Evolutionary conservation across 169 alveolate species (phyloP), one percentile per base, ranked within the genome.

Genomic region (Plasmodium adleri): DNA sequence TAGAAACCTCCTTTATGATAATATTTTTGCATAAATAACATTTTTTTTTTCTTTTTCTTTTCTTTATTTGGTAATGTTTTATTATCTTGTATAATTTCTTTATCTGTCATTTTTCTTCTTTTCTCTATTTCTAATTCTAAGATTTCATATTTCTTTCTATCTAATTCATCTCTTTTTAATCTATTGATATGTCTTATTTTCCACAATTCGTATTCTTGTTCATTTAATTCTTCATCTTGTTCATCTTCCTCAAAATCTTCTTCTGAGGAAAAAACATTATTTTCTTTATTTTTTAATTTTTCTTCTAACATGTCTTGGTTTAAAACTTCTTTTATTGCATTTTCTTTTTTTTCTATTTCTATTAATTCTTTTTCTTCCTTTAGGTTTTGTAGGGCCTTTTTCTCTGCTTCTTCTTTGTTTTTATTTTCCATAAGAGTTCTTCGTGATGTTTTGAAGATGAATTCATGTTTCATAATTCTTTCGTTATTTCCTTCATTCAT

Each of bases 1-100:
- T 94, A 95, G 92, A 95, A 95, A 2, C 97, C 97, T 67, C 97
- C 97, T 59, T 88, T 92, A 93, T 95, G 97, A 86, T 95, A 95
- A 91, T 95, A 95, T 80, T 95, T 95, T 91, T 95, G 97, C 95
- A 95, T 89, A 95, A 95, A 95, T 8, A 72, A 45, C 88, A 93
- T 88, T 62, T 95, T 95, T 58, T 54, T 76, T 52, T 75, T 72
- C 56, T 60, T 80, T 64, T 64, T 66, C 17, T 49, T 74, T 47
- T 72, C 73, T 63, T 73, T 72, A 17, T 85, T 74, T 63, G 87
- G 87, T 49, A 72, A 59, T 17, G 24, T 28, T 62, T 73, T 72
- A 70, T 72, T 85, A 70, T 73, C 67, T 73, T 85, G 74, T 60
- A 72, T 43, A 70, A 72, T 72, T 22, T 72, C 91, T 26, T 72